Evolutionary conservation across 23 red algal species (phyloP).

Genomic region (Chondrus crispus): DNA sequence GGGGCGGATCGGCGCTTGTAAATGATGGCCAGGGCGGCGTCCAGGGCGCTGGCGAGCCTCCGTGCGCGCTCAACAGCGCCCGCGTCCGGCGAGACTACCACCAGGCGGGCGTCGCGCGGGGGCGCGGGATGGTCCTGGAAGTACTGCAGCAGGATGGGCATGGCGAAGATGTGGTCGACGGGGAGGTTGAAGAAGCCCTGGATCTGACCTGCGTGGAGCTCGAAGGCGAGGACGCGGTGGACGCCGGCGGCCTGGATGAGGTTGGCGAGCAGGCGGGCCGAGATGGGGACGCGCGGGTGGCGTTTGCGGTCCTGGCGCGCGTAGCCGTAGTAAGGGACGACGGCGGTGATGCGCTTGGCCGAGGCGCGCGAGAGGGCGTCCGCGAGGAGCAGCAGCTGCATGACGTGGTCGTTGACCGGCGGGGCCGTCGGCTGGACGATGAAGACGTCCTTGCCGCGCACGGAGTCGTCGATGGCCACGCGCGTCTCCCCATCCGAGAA

Average conservation of each 20-base stretch:
- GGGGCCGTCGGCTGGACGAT: constrained; percentile 89
- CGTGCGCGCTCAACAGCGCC: constrained; percentile 96
- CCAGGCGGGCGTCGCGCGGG: constrained; percentile 26
- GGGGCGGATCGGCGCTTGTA: constrained; percentile 90
- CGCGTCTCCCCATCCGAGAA: constrained; percentile 97
- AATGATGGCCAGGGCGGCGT: constrained; percentile 90
- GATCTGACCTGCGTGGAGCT: constrained; percentile 97
- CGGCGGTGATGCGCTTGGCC: constrained; percentile 92
- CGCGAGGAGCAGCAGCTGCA: constrained; percentile 96
- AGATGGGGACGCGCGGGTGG: constrained; percentile 91
- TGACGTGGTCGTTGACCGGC: constrained; percentile 93
- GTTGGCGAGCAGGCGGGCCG: constrained; percentile 87
- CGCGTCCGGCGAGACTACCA: constrained; percentile 94
- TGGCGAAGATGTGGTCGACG: constrained; percentile 96
- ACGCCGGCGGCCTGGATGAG: constrained; percentile 87
- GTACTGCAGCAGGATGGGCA: constrained; percentile 85
- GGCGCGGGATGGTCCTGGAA: constrained; percentile 17
- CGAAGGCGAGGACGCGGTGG: constrained; percentile 90
- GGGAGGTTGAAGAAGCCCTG: constrained; percentile 99
- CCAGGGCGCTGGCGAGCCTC: constrained; percentile 77
- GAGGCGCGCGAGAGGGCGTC: constrained; percentile 96
- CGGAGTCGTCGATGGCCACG: constrained; percentile 90
- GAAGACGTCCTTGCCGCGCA: constrained; percentile 97
- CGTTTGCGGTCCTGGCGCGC: constrained; percentile 91
- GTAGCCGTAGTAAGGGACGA: constrained; percentile 99